A percentile compares a stretch with the other conserved stretches of the same genome.
These are phyloP conservation scores for Rubia peregrina DNA, from an alignment of 305 asterid species.

Conservation along the genomic window DNA sequence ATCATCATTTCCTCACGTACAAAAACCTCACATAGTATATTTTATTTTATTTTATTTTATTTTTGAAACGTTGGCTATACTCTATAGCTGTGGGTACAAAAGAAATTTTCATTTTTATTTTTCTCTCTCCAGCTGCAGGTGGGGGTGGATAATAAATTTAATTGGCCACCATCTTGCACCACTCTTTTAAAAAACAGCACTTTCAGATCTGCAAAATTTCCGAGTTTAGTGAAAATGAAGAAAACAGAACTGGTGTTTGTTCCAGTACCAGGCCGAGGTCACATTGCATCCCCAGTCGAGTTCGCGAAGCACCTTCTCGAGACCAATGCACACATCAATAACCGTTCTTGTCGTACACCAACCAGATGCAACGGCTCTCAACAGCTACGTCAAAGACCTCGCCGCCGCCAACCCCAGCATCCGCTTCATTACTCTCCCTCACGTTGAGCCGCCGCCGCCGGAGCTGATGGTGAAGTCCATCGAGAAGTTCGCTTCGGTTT, in stretches of 20 bases:
- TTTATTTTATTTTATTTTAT: too few relatives aligned
- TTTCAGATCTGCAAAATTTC: not conserved
- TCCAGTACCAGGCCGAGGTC: conserved; percentile 44
- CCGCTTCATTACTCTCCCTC: conserved; percentile 29
- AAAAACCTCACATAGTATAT: too few relatives aligned
- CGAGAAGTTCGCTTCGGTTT: conserved; percentile 6
- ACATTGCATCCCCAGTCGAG: conserved; percentile 30
- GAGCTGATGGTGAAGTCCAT: conserved; percentile 4
- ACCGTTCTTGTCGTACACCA: conserved; percentile 35
- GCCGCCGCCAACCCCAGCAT: conserved; percentile 17
- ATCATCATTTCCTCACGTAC: too few relatives aligned
- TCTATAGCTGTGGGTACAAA: too few relatives aligned
- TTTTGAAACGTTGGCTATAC: too few relatives aligned
- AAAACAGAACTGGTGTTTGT: conserved; percentile 30
- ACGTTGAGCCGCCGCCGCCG: conserved; percentile 15
- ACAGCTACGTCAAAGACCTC: not conserved
- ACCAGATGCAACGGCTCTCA: not conserved
- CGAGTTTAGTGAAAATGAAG: conserved; percentile 4
- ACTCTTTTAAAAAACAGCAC: not conserved
- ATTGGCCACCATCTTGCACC: not conserved
- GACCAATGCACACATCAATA: conserved; percentile 26
- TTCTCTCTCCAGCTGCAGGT: too few relatives aligned
- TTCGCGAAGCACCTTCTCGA: conserved; percentile 31
- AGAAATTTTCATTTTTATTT: too few relatives aligned
- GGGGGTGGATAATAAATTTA: too few relatives aligned